Base-by-base conservation (phyloP, 148 eudicot species). In the Bassia scoparia region DNA sequence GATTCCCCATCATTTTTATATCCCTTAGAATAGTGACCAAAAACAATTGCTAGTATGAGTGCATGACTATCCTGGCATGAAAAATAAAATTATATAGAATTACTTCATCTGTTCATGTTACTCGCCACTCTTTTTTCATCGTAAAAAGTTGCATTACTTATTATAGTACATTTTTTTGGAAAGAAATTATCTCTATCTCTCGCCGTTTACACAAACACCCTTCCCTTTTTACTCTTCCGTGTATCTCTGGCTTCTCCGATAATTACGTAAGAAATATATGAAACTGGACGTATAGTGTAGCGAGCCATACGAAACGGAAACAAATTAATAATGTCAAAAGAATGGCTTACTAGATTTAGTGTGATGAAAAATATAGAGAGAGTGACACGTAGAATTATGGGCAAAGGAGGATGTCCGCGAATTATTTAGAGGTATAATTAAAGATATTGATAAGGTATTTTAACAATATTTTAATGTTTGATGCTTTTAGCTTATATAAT, bases 391-490 rank as follows among this genome's bases (percentile, higher is more conserved):
- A 68, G 18, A n/a, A 73, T 80, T 76, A 14, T n/a, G 71, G 80
- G 69, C 77, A 10, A 80, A 68, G 83, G 83, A 76, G 83, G 83
- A 76, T 76, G 79, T 76, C 50, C 77, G 68, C 46, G 83, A 31
- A 67, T 53, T 67, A 61, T 72, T 70, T 16, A 37, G 31, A 15
- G n/a, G 23, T 37, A 46, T 52, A 26, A 20, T 33, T 23, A 41
- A 23, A 48, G 24, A 27, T 24, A 21, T 7, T 64, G 26, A 65
- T 56, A 38, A 24, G 66, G 55, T 58, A 59, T 50, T 49, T 16
- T 63, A 59, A 13, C 4, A 0, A 63, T 14, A 62, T n/a, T 43
- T 70, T 67, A 48, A 6, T 56, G 41, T 7, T 3, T 34, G 26
- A 66, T 23, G 68, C 44, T n/a, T 59, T 37, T 73, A 37, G 3